A percentile compares a stretch with the other conserved stretches of the same genome.
Evolutionary conservation across 768 basidiomycete genomes (phyloP).

Genomic region (Suillus luteus): DNA sequence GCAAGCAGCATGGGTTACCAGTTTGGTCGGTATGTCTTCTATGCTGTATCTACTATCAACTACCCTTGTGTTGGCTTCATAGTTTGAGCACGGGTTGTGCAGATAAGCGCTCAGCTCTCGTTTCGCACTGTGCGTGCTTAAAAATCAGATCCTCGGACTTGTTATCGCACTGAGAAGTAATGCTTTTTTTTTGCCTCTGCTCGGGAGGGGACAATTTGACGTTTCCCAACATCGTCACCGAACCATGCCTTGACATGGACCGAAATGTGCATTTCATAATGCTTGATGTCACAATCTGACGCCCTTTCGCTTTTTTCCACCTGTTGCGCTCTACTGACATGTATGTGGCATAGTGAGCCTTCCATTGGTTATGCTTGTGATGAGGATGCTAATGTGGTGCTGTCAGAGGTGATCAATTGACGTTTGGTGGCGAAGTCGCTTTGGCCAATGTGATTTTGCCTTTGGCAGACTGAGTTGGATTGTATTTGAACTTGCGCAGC

Average conservation of each 20-base stretch:
- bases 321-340: constrained; percentile 36
- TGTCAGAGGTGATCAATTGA: constrained; percentile 18
- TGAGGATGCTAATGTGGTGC: constrained; percentile 54
- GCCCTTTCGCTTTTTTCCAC: constrained; percentile 42
- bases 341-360: neutral
- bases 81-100: neutral
- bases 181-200: neutral
- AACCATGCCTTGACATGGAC: neutral
- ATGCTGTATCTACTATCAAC: too few relatives aligned
- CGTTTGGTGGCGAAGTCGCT: constrained; percentile 21
- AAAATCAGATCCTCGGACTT: neutral
- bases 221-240: neutral
- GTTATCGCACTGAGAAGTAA: neutral
- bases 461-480: constrained; percentile 44
- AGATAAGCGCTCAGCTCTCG: neutral
- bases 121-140: neutral
- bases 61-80: neutral
- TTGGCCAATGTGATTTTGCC: constrained; percentile 47
- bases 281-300: constrained; percentile 39
- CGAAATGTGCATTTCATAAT: constrained; percentile 19
- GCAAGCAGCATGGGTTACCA: too few relatives aligned
- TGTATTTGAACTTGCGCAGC: neutral
- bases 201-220: neutral
- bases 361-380: constrained; percentile 11
- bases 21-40: too few relatives aligned